phyloP scores from a whole-genome alignment of 345 rosid genomes.

The Mercurialis annua region DNA sequence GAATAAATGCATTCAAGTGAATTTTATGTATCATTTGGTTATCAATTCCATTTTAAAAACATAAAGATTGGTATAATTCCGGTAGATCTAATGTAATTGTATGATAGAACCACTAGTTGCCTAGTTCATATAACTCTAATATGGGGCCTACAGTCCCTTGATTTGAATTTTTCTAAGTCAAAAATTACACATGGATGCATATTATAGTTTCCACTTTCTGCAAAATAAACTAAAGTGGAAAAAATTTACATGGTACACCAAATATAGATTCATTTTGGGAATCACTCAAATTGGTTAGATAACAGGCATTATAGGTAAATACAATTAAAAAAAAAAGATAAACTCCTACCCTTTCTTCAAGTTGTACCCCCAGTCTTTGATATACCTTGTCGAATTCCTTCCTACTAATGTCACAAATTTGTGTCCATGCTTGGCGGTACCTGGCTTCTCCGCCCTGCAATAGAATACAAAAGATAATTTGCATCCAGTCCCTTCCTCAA shows the following conservation, averaged over 20 bases:
- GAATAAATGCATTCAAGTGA: not conserved
- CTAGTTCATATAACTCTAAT: not conserved
- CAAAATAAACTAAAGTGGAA: too few relatives aligned
- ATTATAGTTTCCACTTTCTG: not conserved
- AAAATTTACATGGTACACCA: too few relatives aligned
- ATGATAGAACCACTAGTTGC: not conserved
- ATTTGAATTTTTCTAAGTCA: not conserved
- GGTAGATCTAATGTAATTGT: not conserved
- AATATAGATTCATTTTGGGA: too few relatives aligned
- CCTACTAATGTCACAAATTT: conserved; percentile 74
- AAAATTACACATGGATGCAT: not conserved
- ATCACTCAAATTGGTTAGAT: too few relatives aligned
- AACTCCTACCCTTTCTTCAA: conserved; percentile 78
- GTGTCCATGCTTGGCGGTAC: conserved; percentile 79
- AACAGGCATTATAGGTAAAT: too few relatives aligned
- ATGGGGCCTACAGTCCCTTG: not conserved
- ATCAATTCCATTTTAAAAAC: not conserved
- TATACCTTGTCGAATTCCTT: conserved; percentile 80
- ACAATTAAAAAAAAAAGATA: not conserved
- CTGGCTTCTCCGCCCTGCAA: conserved; percentile 78
- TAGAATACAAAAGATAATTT: not conserved
- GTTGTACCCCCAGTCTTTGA: conserved; percentile 63
- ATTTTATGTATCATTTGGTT: not conserved
- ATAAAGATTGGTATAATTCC: not conserved
- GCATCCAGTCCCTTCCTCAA: not conserved